These are phyloP conservation scores for Gossypium raimondii DNA, from an alignment of 345 rosid genomes.

Conservation along the genomic window DNA sequence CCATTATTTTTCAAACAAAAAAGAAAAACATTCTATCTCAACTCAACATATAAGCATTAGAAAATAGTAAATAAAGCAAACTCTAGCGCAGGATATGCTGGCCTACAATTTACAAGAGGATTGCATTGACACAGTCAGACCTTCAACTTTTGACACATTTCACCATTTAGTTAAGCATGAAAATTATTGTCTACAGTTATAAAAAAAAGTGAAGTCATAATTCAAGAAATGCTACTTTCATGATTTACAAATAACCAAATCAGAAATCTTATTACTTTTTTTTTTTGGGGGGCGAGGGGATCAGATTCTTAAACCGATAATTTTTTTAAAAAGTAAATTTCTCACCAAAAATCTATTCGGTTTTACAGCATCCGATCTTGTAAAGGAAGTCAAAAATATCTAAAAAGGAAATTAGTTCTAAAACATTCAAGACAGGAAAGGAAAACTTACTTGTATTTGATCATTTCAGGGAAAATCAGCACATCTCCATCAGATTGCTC, in stretches of 20 bases:
- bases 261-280: neutral
- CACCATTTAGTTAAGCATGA: neutral
- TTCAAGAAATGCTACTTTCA: neutral
- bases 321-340: neutral
- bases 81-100: slow-evolving; percentile 5
- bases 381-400: neutral
- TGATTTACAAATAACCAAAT: neutral
- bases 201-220: neutral
- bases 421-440: neutral
- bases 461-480: slow-evolving; percentile 87
- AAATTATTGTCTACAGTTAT: neutral
- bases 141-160: neutral
- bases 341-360: neutral
- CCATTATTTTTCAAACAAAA: neutral
- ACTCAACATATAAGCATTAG: neutral
- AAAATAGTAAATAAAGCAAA: slow-evolving; percentile 2
- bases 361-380: neutral
- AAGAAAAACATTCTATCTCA: neutral
- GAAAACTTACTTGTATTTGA: slow-evolving; percentile 69
- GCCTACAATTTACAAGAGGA: neutral
- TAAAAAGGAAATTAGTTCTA: neutral
- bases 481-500: slow-evolving; percentile 80
- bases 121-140: neutral
- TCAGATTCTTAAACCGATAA: neutral
- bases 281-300: too few species aligned